Evolutionary conservation across 2,329 filamentous ascomycete species (phyloP).

Genomic region (Hypoxylon sp.): DNA sequence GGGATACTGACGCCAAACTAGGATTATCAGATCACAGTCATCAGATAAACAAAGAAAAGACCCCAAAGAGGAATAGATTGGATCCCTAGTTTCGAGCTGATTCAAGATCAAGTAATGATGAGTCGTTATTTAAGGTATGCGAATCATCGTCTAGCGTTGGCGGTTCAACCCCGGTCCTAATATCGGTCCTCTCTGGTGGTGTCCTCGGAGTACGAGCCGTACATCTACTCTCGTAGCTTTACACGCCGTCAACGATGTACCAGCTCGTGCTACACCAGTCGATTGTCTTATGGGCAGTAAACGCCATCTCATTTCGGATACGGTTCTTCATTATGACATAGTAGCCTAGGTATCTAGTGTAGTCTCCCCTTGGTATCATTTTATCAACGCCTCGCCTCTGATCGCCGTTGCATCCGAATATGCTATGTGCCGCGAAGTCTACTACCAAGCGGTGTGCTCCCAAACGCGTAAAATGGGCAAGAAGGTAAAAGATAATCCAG

Average conservation of each 20-base stretch:
- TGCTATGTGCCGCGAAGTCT: slow-evolving; percentile 7
- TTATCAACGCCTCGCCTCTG: slow-evolving; percentile 10
- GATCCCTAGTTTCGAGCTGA: slow-evolving; percentile 36
- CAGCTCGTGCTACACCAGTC: slow-evolving; percentile 4
- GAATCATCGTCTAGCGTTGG: slow-evolving; percentile 28
- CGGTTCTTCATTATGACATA: slow-evolving; percentile 24
- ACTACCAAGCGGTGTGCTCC: slow-evolving; percentile 2
- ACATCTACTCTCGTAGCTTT: not conserved
- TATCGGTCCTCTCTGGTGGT: slow-evolving; percentile 33
- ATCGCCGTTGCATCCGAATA: slow-evolving; percentile 22
- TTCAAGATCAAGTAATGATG: slow-evolving; percentile 40
- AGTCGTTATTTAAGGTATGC: slow-evolving; percentile 29
- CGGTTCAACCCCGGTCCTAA: slow-evolving; percentile 26
- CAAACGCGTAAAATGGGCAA: slow-evolving; percentile 4
- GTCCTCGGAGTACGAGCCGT: slow-evolving; percentile 32
- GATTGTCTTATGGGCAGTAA: slow-evolving; percentile 4
- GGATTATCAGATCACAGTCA: slow-evolving; percentile 43
- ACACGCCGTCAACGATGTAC: not conserved
- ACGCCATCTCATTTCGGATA: slow-evolving; percentile 6
- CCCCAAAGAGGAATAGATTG: slow-evolving; percentile 26
- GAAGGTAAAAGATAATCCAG: slow-evolving; percentile 19
- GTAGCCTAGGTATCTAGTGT: slow-evolving; percentile 22
- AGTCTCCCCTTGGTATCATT: slow-evolving; percentile 23
- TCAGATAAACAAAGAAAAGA: slow-evolving; percentile 40
- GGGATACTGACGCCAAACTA: slow-evolving; percentile 35